Conservation (phyloP, 768 basidiomycete genomes). For the Arthromyces matolae region DNA sequence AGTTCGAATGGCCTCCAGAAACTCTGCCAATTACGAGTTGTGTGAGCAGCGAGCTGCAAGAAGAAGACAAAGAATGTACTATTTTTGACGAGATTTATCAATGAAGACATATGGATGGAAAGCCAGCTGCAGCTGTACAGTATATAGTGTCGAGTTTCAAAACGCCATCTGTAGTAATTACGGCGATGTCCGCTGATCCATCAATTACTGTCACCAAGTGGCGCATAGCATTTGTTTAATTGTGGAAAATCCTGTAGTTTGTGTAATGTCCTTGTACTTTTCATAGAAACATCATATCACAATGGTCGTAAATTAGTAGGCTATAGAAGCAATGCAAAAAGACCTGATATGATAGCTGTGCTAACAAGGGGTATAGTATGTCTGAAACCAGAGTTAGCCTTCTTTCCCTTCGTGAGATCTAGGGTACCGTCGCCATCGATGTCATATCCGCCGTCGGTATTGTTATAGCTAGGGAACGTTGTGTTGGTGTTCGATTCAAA, state of each 20-base stretch:
- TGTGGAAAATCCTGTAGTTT: not conserved
- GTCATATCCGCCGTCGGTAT: slow-evolving; percentile 32
- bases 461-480: slow-evolving; percentile 55
- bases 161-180: slow-evolving; percentile 1
- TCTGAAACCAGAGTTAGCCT: slow-evolving; percentile 8
- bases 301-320: slow-evolving; percentile 11
- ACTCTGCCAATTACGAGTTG: slow-evolving; percentile 46
- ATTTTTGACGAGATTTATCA: slow-evolving; percentile 40
- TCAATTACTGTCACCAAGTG: not conserved
- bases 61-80: slow-evolving; percentile 28
- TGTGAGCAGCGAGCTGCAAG: not conserved
- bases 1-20: slow-evolving; percentile 82
- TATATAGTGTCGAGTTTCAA: not conserved
- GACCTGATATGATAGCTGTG: slow-evolving; percentile 8
- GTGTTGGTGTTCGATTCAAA: slow-evolving; percentile 75
- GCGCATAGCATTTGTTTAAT: not conserved
- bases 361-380: slow-evolving; percentile 11
- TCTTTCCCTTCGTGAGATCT: slow-evolving; percentile 16
- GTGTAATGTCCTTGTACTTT: slow-evolving; percentile 3
- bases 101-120: slow-evolving; percentile 32
- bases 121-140: not conserved
- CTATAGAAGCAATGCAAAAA: slow-evolving; percentile 12
- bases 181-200: slow-evolving; percentile 21
- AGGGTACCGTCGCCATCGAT: slow-evolving; percentile 37
- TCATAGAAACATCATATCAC: slow-evolving; percentile 11